Base-by-base conservation (phyloP, 306 rosid genomes). In the Potentilla sterilis region DNA sequence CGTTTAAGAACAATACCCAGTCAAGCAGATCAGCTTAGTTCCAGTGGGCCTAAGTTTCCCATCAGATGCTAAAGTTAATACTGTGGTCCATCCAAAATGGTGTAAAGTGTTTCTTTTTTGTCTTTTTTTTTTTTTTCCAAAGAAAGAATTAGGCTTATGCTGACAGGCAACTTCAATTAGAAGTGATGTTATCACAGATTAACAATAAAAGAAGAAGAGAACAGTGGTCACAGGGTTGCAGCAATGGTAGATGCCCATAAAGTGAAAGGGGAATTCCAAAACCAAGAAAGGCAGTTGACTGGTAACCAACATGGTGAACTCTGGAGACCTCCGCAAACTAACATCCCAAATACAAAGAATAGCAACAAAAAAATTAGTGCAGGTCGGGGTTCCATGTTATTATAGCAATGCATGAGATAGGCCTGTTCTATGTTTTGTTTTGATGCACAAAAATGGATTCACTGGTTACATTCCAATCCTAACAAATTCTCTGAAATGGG, bases 161-260 rank as follows among this genome's bases (percentile, higher is more conserved):
- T 40, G 8, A 22, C 62, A 71, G 64, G 37, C 3, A 54, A 54
- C 49, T 54, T 5, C 49, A 10, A 47, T 22, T 12, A 72, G 18
- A 48, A 51, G 4, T 40, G 68, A 63, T 15, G 7, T 24, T n/a
- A 37, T 46, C 34, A 21, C 49, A n/a, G 11, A 14, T 35, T 70
- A 9, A 16, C 12, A 3, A 58, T 11, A 58, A 57, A 10, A 21
- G 6, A 46, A 54, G 7, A 38, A 38, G 1, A 55, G 7, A 9
- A 24, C n/a, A 61, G 55, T 22, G 41, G 54, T 58, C 32, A 24
- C 28, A 58, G 68, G 68, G 24, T 54, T 73, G 76, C 52, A 41
- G 44, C 67, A 2, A 55, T 9, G 75, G 18, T 13, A 38, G 75
- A 72, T 19, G 38, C 40, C 66, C 13, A 40, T 54, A 13, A 47